Conservation (phyloP, 2,329 filamentous ascomycete species). For the Purpureocillium takamizusanense region DNA sequence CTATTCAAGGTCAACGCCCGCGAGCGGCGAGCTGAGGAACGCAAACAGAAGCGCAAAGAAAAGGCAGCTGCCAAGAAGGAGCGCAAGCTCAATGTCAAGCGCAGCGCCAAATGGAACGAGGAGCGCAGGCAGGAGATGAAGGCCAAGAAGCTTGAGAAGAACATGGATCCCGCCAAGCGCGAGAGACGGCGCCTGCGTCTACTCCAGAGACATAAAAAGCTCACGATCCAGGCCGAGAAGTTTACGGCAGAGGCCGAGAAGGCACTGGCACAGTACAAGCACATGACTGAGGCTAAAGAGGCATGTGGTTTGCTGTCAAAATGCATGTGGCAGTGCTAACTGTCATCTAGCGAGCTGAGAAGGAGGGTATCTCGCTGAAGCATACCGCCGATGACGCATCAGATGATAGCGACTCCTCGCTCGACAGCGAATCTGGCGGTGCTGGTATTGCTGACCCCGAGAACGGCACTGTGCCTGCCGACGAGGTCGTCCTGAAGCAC, state of each 20-base stretch:
- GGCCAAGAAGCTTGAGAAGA: slow-evolving; percentile 15
- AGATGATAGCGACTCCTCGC: slow-evolving; percentile 9
- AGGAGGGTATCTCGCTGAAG: slow-evolving; percentile 9
- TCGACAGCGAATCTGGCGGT: slow-evolving; percentile 14
- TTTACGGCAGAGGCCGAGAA: slow-evolving; percentile 30
- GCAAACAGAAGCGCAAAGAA: slow-evolving; percentile 26
- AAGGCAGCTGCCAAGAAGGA: slow-evolving; percentile 24
- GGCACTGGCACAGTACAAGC: slow-evolving; percentile 17
- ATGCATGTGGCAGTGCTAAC: no score
- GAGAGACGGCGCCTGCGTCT: slow-evolving; percentile 29
- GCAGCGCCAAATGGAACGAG: slow-evolving; percentile 21
- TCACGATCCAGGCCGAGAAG: slow-evolving; percentile 29
- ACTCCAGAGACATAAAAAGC: slow-evolving; percentile 25
- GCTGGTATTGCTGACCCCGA: slow-evolving; percentile 10
- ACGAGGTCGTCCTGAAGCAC: slow-evolving; percentile 21
- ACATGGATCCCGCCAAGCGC: slow-evolving; percentile 16
- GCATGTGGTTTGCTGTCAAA: slow-evolving; percentile 4
- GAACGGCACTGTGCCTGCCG: slow-evolving; percentile 14
- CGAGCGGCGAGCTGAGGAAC: slow-evolving; percentile 11
- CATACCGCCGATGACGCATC: not conserved
- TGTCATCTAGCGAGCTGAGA: slow-evolving; percentile 9
- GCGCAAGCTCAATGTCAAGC: slow-evolving; percentile 23
- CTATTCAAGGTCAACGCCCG: not conserved
- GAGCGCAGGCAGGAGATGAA: slow-evolving; percentile 23
- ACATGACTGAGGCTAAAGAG: slow-evolving; percentile 10